These are phyloP conservation scores for Volvox africanus DNA, from an alignment of 139 green algal species.

Conservation along the genomic window DNA sequence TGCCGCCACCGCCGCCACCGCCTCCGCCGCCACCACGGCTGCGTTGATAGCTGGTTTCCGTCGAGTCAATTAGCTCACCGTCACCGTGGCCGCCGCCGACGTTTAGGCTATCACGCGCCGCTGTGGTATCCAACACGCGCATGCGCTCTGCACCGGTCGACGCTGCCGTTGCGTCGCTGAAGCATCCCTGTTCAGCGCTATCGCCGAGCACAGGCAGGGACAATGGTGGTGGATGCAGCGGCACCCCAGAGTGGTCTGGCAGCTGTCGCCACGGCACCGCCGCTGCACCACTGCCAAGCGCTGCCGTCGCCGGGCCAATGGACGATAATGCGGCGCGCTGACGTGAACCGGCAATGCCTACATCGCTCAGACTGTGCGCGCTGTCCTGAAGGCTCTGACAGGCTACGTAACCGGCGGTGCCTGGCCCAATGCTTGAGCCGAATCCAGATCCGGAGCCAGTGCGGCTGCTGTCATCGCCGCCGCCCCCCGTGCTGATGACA, in stretches of 20 bases:
- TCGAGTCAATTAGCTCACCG: background rate
- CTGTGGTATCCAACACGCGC: too few species aligned
- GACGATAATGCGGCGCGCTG: too few species aligned
- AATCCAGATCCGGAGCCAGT: background rate
- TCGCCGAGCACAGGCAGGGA: too few species aligned
- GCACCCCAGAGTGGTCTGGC: background rate
- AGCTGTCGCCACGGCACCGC: background rate
- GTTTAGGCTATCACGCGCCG: too few species aligned
- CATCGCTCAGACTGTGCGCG: slow-evolving; percentile 19
- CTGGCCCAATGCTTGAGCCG: background rate
- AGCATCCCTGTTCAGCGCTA: too few species aligned
- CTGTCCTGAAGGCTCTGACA: slow-evolving; percentile 32
- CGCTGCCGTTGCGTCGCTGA: too few species aligned
- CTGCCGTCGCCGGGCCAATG: too few species aligned
- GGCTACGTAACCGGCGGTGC: background rate
- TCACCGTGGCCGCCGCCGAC: background rate
- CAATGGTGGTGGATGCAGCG: too few species aligned
- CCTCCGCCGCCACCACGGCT: background rate
- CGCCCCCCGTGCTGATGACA: background rate
- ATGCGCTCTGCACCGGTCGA: too few species aligned
- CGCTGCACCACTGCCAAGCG: too few species aligned
- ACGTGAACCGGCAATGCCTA: background rate
- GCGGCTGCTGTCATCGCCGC: background rate
- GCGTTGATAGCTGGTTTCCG: background rate
- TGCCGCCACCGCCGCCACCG: background rate